Percentiles rank a stretch among this genome's conserved stretches.
Evolutionary conservation across 2,329 filamentous ascomycete species (phyloP).

Genomic region (Diaporthe sp.): DNA sequence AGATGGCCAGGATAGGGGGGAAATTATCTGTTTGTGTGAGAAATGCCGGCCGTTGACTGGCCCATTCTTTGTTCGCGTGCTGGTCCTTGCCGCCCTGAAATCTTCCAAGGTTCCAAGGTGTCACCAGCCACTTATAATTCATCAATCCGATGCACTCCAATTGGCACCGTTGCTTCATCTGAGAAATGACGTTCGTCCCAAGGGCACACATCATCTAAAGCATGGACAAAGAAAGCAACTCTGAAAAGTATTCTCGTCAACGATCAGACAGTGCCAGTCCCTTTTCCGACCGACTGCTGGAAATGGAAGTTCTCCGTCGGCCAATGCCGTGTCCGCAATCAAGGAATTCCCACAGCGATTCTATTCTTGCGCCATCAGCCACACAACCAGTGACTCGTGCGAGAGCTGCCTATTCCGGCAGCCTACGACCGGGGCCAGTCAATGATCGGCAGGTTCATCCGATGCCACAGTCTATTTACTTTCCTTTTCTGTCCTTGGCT

Average conservation of each 20-base stretch:
- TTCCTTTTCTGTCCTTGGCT: slow-evolving; percentile 13
- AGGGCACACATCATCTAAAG: neutral
- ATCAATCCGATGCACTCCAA: slow-evolving; percentile 12
- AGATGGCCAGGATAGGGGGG: neutral
- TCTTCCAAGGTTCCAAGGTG: neutral
- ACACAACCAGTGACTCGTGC: slow-evolving; percentile 14
- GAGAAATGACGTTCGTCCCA: slow-evolving; percentile 14
- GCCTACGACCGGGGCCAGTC: neutral
- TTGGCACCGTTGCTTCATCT: neutral
- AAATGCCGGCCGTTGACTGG: neutral
- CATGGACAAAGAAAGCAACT: neutral
- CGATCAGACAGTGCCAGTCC: neutral
- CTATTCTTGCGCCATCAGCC: slow-evolving; percentile 13
- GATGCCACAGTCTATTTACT: neutral
- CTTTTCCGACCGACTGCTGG: neutral
- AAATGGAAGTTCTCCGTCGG: neutral
- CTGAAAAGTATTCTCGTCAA: neutral
- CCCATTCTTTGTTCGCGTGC: neutral
- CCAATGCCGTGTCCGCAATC: neutral
- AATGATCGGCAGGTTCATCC: neutral
- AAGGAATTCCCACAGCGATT: neutral
- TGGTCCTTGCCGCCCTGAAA: neutral
- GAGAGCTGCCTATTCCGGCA: slow-evolving; percentile 29
- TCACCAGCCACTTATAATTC: neutral
- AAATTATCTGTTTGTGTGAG: neutral